phyloP scores from a whole-genome alignment of 1,284 basidiomycete genomes.

The Ceratobasidium theobromae region DNA sequence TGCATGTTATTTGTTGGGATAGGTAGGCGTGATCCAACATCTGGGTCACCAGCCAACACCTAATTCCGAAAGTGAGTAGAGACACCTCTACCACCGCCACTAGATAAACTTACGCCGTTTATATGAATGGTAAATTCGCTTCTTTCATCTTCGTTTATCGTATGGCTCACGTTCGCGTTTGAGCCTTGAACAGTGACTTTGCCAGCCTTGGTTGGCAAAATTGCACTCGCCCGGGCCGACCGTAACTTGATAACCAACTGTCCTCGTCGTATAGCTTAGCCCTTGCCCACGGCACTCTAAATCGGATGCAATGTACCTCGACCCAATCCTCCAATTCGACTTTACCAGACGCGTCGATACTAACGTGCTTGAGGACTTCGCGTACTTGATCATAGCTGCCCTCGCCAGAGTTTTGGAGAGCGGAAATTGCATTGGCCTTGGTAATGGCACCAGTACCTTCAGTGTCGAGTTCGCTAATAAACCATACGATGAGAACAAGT shows the following conservation, averaged over 20 bases:
- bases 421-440: slow-evolving; percentile 76
- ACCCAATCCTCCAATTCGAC: slow-evolving; percentile 99
- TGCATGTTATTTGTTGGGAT: slow-evolving; percentile 99
- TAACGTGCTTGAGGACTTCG: slow-evolving; percentile 92
- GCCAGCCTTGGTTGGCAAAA: slow-evolving; percentile 72
- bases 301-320: slow-evolving; percentile 58
- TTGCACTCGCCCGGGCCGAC: slow-evolving; percentile 54
- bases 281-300: background rate
- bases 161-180: slow-evolving; percentile 95
- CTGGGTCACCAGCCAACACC: slow-evolving; percentile 89
- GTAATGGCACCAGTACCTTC: slow-evolving; percentile 85
- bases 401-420: slow-evolving; percentile 74
- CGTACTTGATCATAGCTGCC: slow-evolving; percentile 86
- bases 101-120: slow-evolving; percentile 66
- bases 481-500: slow-evolving; percentile 28
- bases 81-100: slow-evolving; percentile 25
- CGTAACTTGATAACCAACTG: slow-evolving; percentile 83
- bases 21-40: slow-evolving; percentile 81
- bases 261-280: background rate
- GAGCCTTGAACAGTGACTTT: slow-evolving; percentile 95
- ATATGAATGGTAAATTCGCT: slow-evolving; percentile 97
- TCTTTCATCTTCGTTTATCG: slow-evolving; percentile 97
- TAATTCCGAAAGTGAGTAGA: slow-evolving; percentile 41
- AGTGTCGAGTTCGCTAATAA: slow-evolving; percentile 71
- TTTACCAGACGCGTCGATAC: slow-evolving; percentile 91